phyloP scores from a whole-genome alignment of 768 basidiomycete genomes.

The Collybia sordida region DNA sequence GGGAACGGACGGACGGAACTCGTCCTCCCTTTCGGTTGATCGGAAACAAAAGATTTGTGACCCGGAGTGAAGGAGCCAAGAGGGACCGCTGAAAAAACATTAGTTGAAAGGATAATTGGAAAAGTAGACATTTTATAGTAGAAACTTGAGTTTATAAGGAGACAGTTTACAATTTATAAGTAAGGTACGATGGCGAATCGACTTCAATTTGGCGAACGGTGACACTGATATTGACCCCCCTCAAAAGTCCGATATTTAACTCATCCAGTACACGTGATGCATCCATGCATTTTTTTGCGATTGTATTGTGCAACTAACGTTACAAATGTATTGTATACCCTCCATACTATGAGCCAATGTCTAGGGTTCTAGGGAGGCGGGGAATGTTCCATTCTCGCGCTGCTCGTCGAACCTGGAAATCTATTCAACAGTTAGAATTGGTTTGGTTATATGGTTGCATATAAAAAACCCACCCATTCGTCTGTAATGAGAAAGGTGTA shows the following conservation, averaged over 20 bases:
- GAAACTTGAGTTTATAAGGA: too few species aligned
- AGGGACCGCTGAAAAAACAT: too few species aligned
- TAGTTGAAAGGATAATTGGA: too few species aligned
- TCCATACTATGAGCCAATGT: neutral
- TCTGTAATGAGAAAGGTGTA: constrained; percentile 42
- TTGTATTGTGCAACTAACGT: neutral
- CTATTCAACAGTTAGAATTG: constrained; percentile 37
- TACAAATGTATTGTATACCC: too few species aligned
- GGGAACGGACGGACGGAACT: constrained; percentile 12
- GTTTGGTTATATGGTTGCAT: constrained; percentile 1
- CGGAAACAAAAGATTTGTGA: neutral
- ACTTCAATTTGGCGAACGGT: too few species aligned
- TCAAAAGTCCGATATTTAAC: neutral
- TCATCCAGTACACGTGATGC: constrained; percentile 13
- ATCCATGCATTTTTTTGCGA: constrained; percentile 9
- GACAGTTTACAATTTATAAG: too few species aligned
- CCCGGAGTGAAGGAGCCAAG: too few species aligned
- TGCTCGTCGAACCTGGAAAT: constrained; percentile 92
- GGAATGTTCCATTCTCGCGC: constrained; percentile 90
- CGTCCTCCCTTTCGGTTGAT: neutral
- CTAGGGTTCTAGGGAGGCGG: constrained; percentile 78
- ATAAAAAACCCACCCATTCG: constrained; percentile 73
- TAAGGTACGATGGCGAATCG: too few species aligned
- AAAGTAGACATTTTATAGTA: too few species aligned
- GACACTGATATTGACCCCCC: neutral